A percentile compares a stretch with the other conserved stretches of the same genome.
Conservation (phyloP, 805 yeast genomes). For the Cyberlindnera maclurae region DNA sequence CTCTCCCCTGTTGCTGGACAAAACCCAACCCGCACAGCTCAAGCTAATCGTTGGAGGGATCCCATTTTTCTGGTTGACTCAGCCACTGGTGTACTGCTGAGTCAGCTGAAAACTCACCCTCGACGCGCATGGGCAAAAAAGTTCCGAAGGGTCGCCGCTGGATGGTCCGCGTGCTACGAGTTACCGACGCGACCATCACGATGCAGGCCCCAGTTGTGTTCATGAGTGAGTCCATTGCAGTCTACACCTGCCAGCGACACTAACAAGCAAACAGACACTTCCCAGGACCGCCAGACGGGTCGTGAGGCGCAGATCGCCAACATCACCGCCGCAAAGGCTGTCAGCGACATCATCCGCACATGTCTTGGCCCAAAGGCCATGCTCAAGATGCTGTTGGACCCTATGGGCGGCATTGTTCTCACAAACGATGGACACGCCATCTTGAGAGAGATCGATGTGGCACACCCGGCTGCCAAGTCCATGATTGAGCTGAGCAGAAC, state of each 20-base stretch:
- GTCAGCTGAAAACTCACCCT: too few species aligned
- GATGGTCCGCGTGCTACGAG: too few species aligned
- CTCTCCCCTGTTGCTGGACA: too few species aligned
- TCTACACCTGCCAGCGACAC: neutral
- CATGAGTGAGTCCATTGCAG: constrained; percentile 38
- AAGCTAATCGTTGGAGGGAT: too few species aligned
- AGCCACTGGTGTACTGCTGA: too few species aligned
- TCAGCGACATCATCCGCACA: constrained; percentile 94
- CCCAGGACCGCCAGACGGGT: constrained; percentile 90
- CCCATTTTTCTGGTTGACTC: too few species aligned
- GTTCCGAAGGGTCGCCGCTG: too few species aligned
- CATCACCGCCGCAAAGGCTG: constrained; percentile 99
- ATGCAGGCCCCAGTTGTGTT: constrained; percentile 86
- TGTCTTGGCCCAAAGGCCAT: constrained; percentile 99
- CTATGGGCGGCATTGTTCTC: constrained; percentile 87
- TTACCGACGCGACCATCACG: constrained; percentile 1
- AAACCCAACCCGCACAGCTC: too few species aligned
- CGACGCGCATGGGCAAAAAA: too few species aligned
- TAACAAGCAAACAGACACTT: constrained; percentile 41
- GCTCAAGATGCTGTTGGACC: constrained; percentile 96
- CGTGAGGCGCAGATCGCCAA: constrained; percentile 96
- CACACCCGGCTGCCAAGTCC: constrained; percentile 98
- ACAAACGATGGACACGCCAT: constrained; percentile 99
- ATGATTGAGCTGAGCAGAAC: constrained; percentile 97
- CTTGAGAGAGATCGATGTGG: constrained; percentile 91